Conservation (phyloP, 768 basidiomycete species). For the Phylloporus scabripes region DNA sequence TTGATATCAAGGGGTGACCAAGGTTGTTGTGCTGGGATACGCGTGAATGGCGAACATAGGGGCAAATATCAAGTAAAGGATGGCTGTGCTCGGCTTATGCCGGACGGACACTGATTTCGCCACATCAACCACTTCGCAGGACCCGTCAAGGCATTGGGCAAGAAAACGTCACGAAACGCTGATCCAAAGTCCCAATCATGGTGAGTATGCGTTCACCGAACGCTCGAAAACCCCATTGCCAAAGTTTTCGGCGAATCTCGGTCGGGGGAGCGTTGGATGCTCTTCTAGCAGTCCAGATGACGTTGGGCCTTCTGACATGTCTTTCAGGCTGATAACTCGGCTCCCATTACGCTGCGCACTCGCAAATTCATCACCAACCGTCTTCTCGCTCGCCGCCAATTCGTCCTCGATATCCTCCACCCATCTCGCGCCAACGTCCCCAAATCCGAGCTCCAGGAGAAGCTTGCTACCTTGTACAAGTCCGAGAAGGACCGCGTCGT, state of each 20-base stretch:
- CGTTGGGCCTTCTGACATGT: conserved; percentile 12
- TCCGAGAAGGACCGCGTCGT: conserved; percentile 85
- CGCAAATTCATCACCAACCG: conserved; percentile 99
- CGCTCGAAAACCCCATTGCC: neutral
- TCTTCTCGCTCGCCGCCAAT: conserved; percentile 92
- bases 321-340: conserved; percentile 64
- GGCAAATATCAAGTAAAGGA: neutral
- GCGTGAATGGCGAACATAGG: too few relatives aligned
- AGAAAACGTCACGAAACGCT: conserved; percentile 19
- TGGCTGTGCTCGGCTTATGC: conserved; percentile 39
- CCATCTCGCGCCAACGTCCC: conserved; percentile 94
- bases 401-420: conserved; percentile 92
- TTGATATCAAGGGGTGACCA: neutral
- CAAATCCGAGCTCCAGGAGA: conserved; percentile 85
- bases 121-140: conserved; percentile 5
- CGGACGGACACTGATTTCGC: conserved; percentile 35
- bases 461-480: conserved; percentile 92
- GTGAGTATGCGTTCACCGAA: conserved; percentile 27
- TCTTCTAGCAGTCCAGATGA: conserved; percentile 19
- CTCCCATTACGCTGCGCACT: conserved; percentile 93
- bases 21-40: too few relatives aligned
- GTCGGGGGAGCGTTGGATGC: conserved; percentile 24
- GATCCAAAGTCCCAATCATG: conserved; percentile 28
- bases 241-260: conserved; percentile 7
- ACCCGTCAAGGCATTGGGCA: conserved; percentile 27